Percentiles rank a stretch among this genome's conserved stretches.
These are phyloP conservation scores for Erythrobasidium hasegawianum DNA, from an alignment of 1,284 basidiomycete genomes.

Conservation along the genomic window DNA sequence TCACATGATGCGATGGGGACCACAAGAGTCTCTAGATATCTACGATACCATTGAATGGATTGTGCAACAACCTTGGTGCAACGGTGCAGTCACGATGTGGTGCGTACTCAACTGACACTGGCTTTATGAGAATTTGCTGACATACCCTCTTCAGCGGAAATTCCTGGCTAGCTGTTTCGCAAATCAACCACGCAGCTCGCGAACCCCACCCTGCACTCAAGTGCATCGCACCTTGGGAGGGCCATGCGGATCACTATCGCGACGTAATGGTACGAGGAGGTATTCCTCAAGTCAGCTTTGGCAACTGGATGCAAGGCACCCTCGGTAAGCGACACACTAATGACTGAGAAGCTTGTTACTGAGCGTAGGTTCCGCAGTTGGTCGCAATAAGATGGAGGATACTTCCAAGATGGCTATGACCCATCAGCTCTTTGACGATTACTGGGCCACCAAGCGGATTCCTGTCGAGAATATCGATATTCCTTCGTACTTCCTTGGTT, in stretches of 20 bases:
- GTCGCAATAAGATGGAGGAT: conserved; percentile 19
- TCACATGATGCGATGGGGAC: conserved; percentile 46
- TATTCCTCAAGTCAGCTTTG: conserved; percentile 18
- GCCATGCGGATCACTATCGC: conserved; percentile 20
- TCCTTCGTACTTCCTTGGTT: conserved; percentile 15
- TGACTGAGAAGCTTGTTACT: too few relatives aligned
- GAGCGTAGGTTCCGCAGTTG: too few relatives aligned
- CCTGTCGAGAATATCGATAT: conserved; percentile 17
- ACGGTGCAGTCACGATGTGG: conserved; percentile 38
- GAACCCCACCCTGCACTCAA: conserved; percentile 37
- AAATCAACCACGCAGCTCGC: conserved; percentile 41
- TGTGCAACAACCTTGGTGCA: conserved; percentile 37
- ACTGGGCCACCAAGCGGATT: conserved; percentile 25
- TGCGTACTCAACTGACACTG: too few relatives aligned
- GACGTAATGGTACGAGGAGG: conserved; percentile 26
- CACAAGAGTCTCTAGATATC: conserved; percentile 39
- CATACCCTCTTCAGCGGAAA: conserved; percentile 37
- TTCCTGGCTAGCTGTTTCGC: conserved; percentile 42
- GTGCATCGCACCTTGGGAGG: conserved; percentile 33
- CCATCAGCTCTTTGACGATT: conserved; percentile 24
- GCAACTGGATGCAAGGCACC: conserved; percentile 26
- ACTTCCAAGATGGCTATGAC: conserved; percentile 8
- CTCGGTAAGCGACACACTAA: too few relatives aligned
- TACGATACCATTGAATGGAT: conserved; percentile 39
- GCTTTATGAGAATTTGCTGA: too few relatives aligned